Evolutionary conservation across 768 basidiomycete genomes (phyloP), one percentile per base, ranked within the genome.

Genomic region (Inosperma sp.): DNA sequence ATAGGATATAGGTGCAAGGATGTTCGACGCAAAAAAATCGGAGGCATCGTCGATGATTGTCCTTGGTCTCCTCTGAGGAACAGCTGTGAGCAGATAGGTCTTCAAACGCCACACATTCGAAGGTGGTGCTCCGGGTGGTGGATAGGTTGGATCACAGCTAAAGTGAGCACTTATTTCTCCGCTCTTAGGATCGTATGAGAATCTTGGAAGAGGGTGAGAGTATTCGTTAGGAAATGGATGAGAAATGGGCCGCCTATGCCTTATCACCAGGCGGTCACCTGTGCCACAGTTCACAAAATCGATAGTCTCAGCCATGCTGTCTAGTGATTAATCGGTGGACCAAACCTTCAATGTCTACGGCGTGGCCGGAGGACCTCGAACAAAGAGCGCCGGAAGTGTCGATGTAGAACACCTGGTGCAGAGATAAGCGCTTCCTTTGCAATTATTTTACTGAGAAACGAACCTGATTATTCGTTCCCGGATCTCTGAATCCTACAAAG

Each of bases 291-390:
- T n/a, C n/a, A n/a, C 19, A 37, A 9, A 16, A 53, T 14, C 5
- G 25, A 19, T 8, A 23, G 43, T 16, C 35, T 34, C 21, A 19
- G 35, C 9, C 1, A 17, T 17, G 5, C 17, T 21, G 7, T 41
- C n/a, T n/a, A n/a, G n/a, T n/a, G n/a, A n/a, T n/a, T n/a, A n/a
- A n/a, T n/a, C n/a, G n/a, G n/a, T n/a, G n/a, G n/a, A n/a, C n/a
- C 40, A 5, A 65, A 84, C 88, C 79, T 74, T 91, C 81, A 29
- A 92, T 67, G 59, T 93, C 89, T 30, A 93, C 70, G 7, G 88
- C 90, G 66, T 91, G 88, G 0, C 90, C 90, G 13, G 88, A 79
- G 3, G 81, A 78, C 57, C 85, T 77, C 7, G 89, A 88, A 63
- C 87, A 92, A 34, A 92, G 66, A 8, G 81, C 81, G 16, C 90